phyloP scores from a whole-genome alignment of 768 basidiomycete genomes.

The Termitomyces sp. region DNA sequence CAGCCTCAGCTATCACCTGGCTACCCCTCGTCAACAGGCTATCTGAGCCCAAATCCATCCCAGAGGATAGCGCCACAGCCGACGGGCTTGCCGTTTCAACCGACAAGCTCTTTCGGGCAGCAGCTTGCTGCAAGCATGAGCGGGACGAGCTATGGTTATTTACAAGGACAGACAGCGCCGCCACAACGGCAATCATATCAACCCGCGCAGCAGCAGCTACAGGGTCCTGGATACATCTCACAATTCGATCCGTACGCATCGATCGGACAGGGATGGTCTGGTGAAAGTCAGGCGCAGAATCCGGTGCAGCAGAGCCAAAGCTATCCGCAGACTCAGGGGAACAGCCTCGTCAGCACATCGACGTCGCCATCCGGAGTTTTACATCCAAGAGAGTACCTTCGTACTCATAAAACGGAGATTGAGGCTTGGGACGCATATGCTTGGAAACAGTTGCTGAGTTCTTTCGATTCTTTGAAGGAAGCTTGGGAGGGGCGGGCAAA shows the following conservation, averaged over 20 bases:
- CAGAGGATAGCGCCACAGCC: slow-evolving; percentile 18
- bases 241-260: slow-evolving; percentile 54
- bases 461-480: slow-evolving; percentile 62
- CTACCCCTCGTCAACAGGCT: slow-evolving; percentile 6
- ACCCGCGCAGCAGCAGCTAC: slow-evolving; percentile 46
- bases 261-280: slow-evolving; percentile 40
- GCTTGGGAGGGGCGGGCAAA: slow-evolving; percentile 62
- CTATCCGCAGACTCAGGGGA: slow-evolving; percentile 15
- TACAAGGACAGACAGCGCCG: slow-evolving; percentile 24
- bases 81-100: slow-evolving; percentile 36
- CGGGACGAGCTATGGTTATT: slow-evolving; percentile 38
- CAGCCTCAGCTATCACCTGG: slow-evolving; percentile 26
- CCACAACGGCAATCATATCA: slow-evolving; percentile 30
- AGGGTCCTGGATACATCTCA: slow-evolving; percentile 42
- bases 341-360: slow-evolving; percentile 12
- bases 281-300: slow-evolving; percentile 16
- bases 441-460: slow-evolving; percentile 66
- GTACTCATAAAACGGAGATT: slow-evolving; percentile 59
- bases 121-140: slow-evolving; percentile 39
- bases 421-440: slow-evolving; percentile 68
- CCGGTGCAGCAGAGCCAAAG: slow-evolving; percentile 16
- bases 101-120: slow-evolving; percentile 54
- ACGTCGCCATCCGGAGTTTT: slow-evolving; percentile 34
- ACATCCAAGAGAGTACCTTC: slow-evolving; percentile 71
- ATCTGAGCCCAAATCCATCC: slow-evolving; percentile 7